Evolutionary conservation across 495 filamentous ascomycete species (phyloP), one percentile per base, ranked within the genome.

Genomic region (Neurospora sp.): DNA sequence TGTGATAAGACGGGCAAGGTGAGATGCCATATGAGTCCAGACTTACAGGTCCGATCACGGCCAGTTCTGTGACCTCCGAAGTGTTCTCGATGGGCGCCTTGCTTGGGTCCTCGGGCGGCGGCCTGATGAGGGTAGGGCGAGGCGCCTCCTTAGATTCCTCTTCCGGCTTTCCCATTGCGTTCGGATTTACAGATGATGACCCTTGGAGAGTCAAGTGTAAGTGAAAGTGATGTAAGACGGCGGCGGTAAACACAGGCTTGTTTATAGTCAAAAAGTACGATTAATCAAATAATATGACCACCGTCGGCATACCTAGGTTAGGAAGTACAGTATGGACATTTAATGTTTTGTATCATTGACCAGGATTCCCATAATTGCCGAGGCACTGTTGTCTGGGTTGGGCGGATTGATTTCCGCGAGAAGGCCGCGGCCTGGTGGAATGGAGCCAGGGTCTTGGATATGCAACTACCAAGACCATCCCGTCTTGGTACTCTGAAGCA

Each of bases 81-180:
- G 91, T 88, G 82, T 94, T 94, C 84, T 99, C 96, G 75, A 99
- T 95, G 6, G 88, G 83, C 9, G 94, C 90, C 76, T 93, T 92
- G 78, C 88, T 87, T 31, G 87, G 82, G 80, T 96, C 89, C 69
- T 88, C 80, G 40, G 90, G 89, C 65, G 92, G 93, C 40, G 93
- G 90, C 73, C 89, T 86, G 70, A 96, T 89, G 61, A 98, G 86
- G 2, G 95, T 97, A 14, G 89, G 72, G 61, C 79, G 78, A 42
- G 75, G 61, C 0, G 40, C 59, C 76, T 35, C 27, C 6, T 65
- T 65, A 3, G 53, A 65, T 65, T 65, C 53, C 12, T 65, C 53
- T 37, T 65, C 31, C 4, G 27, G 17, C 12, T 65, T 65, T 8
- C 27, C 31, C 53, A 65, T 65, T 7, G 27, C 27, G 53, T 16